These are phyloP conservation scores for Hypoxylon crocopeplum DNA, from an alignment of 495 filamentous ascomycete genomes.

Conservation along the genomic window DNA sequence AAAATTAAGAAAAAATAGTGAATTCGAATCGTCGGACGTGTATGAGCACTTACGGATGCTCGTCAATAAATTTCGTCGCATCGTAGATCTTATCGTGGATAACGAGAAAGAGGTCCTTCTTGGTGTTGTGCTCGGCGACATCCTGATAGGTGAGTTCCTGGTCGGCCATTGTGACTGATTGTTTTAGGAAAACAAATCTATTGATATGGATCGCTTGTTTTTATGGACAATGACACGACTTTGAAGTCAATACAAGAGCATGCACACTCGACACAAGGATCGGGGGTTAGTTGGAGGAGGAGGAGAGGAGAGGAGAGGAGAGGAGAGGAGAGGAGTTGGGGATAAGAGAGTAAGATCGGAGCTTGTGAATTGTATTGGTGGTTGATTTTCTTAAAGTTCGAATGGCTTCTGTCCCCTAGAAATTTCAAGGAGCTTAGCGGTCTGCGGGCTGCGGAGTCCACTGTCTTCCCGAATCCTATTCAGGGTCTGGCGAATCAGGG, in stretches of 20 bases:
- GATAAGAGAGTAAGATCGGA: constrained; percentile 10
- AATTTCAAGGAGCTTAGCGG: constrained; percentile 28
- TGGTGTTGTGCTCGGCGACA: constrained; percentile 84
- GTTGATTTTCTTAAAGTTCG: constrained; percentile 23
- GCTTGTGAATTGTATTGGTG: constrained; percentile 29
- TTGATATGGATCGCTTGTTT: constrained; percentile 15
- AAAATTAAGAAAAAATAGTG: constrained; percentile 1
- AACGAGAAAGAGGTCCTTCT: constrained; percentile 94
- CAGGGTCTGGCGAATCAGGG: constrained; percentile 20
- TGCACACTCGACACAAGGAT: constrained; percentile 5
- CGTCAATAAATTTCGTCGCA: constrained; percentile 85
- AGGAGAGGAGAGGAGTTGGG: constrained; percentile 9
- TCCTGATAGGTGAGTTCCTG: constrained; percentile 85
- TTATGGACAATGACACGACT: neutral
- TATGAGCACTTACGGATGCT: constrained; percentile 88
- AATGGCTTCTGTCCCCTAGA: constrained; percentile 25
- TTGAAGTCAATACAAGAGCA: constrained; percentile 6
- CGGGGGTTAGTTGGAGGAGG: constrained; percentile 22
- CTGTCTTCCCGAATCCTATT: constrained; percentile 12
- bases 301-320: constrained; percentile 10
- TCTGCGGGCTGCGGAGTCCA: constrained; percentile 30
- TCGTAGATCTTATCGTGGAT: constrained; percentile 98
- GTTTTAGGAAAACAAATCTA: constrained; percentile 13
- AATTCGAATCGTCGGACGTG: neutral
- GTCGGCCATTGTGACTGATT: constrained; percentile 65